Evolutionary conservation across 202 grass and related monocot genomes (phyloP), one percentile per base, ranked within the genome.

Genomic region (Carex sylvatica): DNA sequence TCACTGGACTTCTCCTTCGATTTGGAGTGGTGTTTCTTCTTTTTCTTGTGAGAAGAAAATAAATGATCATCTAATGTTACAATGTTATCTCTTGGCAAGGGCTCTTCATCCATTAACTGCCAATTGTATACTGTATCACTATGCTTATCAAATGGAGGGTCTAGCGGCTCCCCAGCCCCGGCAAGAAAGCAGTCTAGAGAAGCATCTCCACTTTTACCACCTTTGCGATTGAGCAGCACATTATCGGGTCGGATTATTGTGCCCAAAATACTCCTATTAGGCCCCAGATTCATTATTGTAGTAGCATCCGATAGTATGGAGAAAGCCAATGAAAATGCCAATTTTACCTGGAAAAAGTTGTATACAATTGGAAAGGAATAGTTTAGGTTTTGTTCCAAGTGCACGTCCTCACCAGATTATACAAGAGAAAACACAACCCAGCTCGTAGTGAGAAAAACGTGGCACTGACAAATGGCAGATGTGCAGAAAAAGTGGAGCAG

Each of bases 71-170:
- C 89, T 1, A 91, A 79, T 36, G 72, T n/a, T 26, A 86, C 80
- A 62, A 82, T 67, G 67, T 74, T 88, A 61, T 90, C 87, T 80
- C 97, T 93, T 31, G 93, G 97, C 44, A 99, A 82, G 19, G 91
- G 97, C 61, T 96, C 97, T 78, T 99, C 91, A 5, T 99, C 93
- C 80, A 96, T 84, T 64, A 93, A 75, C 47, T 96, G 89, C 97
- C 97, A 99, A 81, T 96, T 96, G 82, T 99, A 93, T 1, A 85
- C 54, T 26, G 73, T 61, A 77, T 87, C 91, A 82, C 75, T 78
- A 33, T 87, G 80, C 49, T 85, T 84, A 74, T 91, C 88, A 80
- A 96, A 91, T 55, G 69, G 89, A 16, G 65, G 86, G 2, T 72
- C 60, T 23, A 89, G 20, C 0, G 86, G 88, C 60, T 96, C 93